Conservation (phyloP, 2,329 filamentous ascomycete species). For the Paecilomyces variotii region DNA sequence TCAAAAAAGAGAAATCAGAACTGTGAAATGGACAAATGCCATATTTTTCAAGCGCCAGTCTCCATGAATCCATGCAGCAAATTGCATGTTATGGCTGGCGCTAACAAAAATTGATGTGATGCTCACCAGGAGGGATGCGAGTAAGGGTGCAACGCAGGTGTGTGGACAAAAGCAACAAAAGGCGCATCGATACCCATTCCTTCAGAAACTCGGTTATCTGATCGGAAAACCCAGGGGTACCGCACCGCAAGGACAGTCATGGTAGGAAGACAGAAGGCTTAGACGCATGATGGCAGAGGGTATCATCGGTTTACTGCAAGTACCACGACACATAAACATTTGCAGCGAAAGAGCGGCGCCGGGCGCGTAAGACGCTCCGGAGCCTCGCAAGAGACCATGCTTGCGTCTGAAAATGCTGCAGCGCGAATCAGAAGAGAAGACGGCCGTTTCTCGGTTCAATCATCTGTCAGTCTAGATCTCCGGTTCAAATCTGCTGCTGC, state of each 20-base stretch:
- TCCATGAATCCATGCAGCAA: background rate
- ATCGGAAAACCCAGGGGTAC: background rate
- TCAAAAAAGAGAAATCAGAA: background rate
- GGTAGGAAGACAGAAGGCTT: background rate
- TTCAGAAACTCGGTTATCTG: background rate
- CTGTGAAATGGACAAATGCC: background rate
- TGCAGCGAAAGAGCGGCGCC: background rate
- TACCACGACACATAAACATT: background rate
- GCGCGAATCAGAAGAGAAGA: background rate
- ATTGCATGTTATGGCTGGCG: background rate
- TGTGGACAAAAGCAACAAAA: background rate
- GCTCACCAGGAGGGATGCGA: background rate
- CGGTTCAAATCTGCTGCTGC: conserved; percentile 33
- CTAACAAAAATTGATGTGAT: background rate
- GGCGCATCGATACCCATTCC: background rate
- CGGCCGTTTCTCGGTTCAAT: background rate
- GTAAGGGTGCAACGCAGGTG: background rate
- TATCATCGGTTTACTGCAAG: background rate
- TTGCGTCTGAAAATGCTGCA: background rate
- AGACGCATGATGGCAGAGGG: background rate
- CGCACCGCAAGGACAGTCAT: background rate
- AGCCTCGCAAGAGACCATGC: background rate
- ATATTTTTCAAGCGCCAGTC: background rate
- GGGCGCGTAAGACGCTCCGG: background rate
- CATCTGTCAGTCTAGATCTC: background rate